These are phyloP conservation scores for Blastobotrys robertii DNA, from an alignment of 805 yeast genomes.

Conservation along the genomic window DNA sequence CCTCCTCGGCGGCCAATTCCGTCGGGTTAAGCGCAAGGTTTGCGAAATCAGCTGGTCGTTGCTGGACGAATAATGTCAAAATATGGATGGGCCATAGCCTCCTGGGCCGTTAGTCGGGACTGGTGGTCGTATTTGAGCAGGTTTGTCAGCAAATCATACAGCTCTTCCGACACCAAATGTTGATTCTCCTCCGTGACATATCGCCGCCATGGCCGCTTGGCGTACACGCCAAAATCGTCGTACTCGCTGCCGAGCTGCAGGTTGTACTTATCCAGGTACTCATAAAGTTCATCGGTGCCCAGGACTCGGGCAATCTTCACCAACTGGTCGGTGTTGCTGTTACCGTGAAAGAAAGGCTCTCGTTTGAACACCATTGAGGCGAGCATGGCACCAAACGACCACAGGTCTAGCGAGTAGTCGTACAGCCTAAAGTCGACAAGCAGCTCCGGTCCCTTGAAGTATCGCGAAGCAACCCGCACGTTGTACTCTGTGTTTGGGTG, in stretches of 20 bases:
- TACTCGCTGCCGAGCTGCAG: constrained; percentile 66
- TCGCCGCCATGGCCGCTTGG: constrained; percentile 73
- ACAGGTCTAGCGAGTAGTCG: constrained; percentile 80
- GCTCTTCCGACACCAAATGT: constrained; percentile 57
- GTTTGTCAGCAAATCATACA: constrained; percentile 67
- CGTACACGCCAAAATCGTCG: constrained; percentile 70
- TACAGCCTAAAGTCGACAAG: constrained; percentile 73
- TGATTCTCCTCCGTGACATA: constrained; percentile 65
- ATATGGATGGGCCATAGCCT: constrained; percentile 72
- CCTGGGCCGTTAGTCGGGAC: constrained; percentile 77
- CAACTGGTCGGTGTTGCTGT: constrained; percentile 82
- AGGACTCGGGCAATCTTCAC: constrained; percentile 82
- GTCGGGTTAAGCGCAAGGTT: neutral
- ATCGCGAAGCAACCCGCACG: constrained; percentile 85
- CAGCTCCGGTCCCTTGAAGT: constrained; percentile 87
- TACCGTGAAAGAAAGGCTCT: constrained; percentile 90
- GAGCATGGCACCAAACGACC: constrained; percentile 89
- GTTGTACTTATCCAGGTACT: constrained; percentile 58
- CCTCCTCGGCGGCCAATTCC: neutral
- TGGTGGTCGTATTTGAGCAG: constrained; percentile 78
- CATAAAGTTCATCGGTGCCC: constrained; percentile 68
- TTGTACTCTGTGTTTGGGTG: constrained; percentile 85
- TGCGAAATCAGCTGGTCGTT: neutral
- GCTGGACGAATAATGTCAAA: constrained; percentile 34
- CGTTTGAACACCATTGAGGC: constrained; percentile 82